phyloP scores from a whole-genome alignment of 768 basidiomycete genomes.

The Pleurotus giganteus region DNA sequence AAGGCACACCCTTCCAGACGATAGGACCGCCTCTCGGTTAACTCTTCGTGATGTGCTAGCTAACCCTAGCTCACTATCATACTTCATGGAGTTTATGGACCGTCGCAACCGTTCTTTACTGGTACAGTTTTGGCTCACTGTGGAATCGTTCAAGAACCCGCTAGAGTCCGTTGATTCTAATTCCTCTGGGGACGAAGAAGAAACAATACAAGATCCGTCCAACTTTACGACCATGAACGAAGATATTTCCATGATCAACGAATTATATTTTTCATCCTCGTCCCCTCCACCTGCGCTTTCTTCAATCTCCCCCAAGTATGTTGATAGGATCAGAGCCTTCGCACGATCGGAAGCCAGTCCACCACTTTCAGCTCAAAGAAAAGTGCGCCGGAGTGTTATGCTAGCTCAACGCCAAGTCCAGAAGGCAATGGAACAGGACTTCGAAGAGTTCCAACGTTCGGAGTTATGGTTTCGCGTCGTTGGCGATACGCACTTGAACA shows the following conservation, averaged over 20 bases:
- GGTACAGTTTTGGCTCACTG: slow-evolving; percentile 96
- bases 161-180: slow-evolving; percentile 80
- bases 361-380: slow-evolving; percentile 42
- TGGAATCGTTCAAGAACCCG: slow-evolving; percentile 97
- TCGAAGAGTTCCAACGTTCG: slow-evolving; percentile 82
- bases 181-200: slow-evolving; percentile 59
- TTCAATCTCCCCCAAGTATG: slow-evolving; percentile 66
- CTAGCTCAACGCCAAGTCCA: slow-evolving; percentile 84
- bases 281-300: slow-evolving; percentile 57
- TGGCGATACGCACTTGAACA: slow-evolving; percentile 56
- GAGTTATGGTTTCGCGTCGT: slow-evolving; percentile 93
- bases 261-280: slow-evolving; percentile 75
- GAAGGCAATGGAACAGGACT: slow-evolving; percentile 88
- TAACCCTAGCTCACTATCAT: slow-evolving; percentile 88
- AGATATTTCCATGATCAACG: slow-evolving; percentile 87
- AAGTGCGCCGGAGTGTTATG: slow-evolving; percentile 77
- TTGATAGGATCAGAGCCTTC: slow-evolving; percentile 68
- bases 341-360: slow-evolving; percentile 47
- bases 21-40: slow-evolving; percentile 44
- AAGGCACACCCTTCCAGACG: slow-evolving; percentile 37
- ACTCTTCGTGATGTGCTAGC: slow-evolving; percentile 77
- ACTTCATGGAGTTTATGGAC: slow-evolving; percentile 99
- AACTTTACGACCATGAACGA: slow-evolving; percentile 68
- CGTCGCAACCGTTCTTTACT: slow-evolving; percentile 78
- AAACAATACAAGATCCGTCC: slow-evolving; percentile 50